Evolutionary conservation across 352 stramenopile genomes (phyloP), one percentile per base, ranked within the genome.

Genomic region (Chrysophaeum taylorii): DNA sequence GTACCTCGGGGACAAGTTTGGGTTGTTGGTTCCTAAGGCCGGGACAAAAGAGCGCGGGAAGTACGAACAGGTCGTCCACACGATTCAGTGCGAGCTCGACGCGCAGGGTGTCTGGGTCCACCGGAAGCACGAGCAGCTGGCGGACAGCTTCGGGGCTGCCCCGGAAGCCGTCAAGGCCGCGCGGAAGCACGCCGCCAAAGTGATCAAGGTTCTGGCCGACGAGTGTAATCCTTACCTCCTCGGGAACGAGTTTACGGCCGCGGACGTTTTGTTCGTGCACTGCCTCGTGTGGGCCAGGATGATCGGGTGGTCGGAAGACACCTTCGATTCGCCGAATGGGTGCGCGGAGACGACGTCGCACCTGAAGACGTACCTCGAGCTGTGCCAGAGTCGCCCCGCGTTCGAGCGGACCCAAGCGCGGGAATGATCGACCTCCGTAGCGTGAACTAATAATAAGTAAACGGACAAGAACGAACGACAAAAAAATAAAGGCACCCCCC

Each of bases 21-120:
- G 1, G 35, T 21, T 50, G 25, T 63, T 87, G 0, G 76, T 87
- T 12, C 81, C 81, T 27, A 50, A 50, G 45, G 57, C 78, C n/a
- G 75, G 68, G 23, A 86, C 76, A 2, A 36, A 38, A 31, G 42
- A 78, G 38, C 72, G 81, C 39, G 81, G 71, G 15, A 69, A 73
- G 21, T 86, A 86, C 54, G 76, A 83, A 57, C 75, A 70, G 33
- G 68, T 76, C 23, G 38, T 73, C 0, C 75, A 74, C 14, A 76
- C 83, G 2, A 33, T 83, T 23, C 73, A 73, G 29, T 78, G 72
- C 7, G 81, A 86, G 68, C 45, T 87, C n/a, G 79, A 85, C 73
- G 62, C 77, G 31, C 81, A 85, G 74, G 75, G 68, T 7, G 53
- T 85, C 2, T 85, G 79, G 79, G 84, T 85, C 39, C 78, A 87